Evolutionary conservation across 495 filamentous ascomycete species (phyloP), one percentile per base, ranked within the genome.

Genomic region (Xylaria venustula): DNA sequence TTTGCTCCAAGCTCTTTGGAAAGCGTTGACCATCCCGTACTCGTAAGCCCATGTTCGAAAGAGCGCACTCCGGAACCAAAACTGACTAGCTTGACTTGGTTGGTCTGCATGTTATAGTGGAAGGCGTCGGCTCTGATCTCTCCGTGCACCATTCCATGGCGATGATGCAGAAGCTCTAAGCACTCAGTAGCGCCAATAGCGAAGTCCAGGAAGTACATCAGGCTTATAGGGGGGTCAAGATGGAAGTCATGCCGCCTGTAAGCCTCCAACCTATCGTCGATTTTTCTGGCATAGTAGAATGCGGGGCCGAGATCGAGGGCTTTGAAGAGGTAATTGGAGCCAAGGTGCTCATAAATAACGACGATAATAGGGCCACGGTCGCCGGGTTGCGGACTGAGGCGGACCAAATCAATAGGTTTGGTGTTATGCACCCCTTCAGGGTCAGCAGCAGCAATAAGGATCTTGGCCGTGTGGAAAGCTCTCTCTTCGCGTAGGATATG

Each of bases 51-150:
- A 75, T 94, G 88, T 74, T 97, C 92, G 65, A 96, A 95, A 4
- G 91, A 89, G 54, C 90, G 78, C 12, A 90, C 79, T 5, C 92
- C 92, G 36, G 90, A 92, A 25, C 92, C 92, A 66, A 92, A 90
- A 47, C 90, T 91, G 49, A 90, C 84, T 45, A 97, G 77, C 71
- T 88, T 92, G 54, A 96, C 91, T 32, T 77, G 70, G 22, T 86
- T 84, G 7, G 80, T 82, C 46, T 90, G 83, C 7, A 78, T 67
- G 67, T 87, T 86, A 75, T 88, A 93, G 66, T 95, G 90, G 69
- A 96, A 97, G 0, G 92, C 90, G 75, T 97, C 92, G 0, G 85
- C 88, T 22, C 92, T 82, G 41, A 97, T 84, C 71, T 97, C 92
- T 50, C 92, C 92, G 67, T 97, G 92, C 1, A 96, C 85, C 17